Conservation (phyloP, 768 basidiomycete species). For the Pisolithus albus region DNA sequence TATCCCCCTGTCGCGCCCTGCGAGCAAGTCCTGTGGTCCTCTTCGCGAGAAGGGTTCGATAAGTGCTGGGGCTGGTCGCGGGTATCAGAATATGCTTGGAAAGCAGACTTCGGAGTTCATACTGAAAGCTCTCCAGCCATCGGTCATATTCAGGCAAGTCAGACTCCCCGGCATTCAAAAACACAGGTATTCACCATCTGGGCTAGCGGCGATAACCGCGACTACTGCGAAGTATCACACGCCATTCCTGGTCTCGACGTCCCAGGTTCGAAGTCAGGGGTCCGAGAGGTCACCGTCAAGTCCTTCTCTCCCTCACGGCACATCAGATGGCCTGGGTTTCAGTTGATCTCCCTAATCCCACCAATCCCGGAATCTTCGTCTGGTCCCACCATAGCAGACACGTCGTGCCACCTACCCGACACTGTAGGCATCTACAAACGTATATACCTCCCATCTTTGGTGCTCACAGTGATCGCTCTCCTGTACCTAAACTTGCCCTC, state of each 20-base stretch:
- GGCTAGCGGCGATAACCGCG: slow-evolving; percentile 82
- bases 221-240: slow-evolving; percentile 78
- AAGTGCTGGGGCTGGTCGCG: slow-evolving; percentile 66
- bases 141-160: slow-evolving; percentile 62
- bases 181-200: neutral
- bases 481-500: slow-evolving; percentile 37
- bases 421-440: slow-evolving; percentile 52
- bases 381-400: slow-evolving; percentile 48
- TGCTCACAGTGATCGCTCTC: slow-evolving; percentile 46
- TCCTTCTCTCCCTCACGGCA: slow-evolving; percentile 75
- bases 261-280: slow-evolving; percentile 17
- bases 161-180: neutral
- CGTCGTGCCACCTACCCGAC: slow-evolving; percentile 76
- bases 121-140: slow-evolving; percentile 58
- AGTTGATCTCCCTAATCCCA: slow-evolving; percentile 65
- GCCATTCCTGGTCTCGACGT: slow-evolving; percentile 24
- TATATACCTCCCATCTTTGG: slow-evolving; percentile 58
- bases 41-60: slow-evolving; percentile 68
- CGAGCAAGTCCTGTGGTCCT: slow-evolving; percentile 71
- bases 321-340: slow-evolving; percentile 74
- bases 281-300: slow-evolving; percentile 82
- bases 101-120: slow-evolving; percentile 74
- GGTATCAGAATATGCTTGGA: slow-evolving; percentile 78
- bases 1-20: slow-evolving; percentile 76
- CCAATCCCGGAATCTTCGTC: slow-evolving; percentile 20